Base-by-base conservation (phyloP, 2,329 filamentous ascomycete species). In the Phyllosticta citrichinensis region DNA sequence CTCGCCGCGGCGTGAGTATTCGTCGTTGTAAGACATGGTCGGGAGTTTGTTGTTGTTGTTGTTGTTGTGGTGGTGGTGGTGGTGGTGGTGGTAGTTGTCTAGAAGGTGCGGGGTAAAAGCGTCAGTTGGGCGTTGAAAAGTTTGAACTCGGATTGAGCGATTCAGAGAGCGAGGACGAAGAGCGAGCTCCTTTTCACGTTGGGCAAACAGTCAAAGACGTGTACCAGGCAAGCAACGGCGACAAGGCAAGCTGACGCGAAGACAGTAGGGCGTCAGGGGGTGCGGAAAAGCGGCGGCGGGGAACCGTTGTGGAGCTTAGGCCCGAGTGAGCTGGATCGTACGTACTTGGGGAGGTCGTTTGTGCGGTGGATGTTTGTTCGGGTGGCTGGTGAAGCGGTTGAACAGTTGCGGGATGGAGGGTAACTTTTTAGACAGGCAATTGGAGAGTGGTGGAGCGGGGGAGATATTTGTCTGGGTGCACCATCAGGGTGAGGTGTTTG, bases 11-110 rank as follows among this genome's bases (percentile, higher is more conserved):
- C 61, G 59, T 63, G 30, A 65, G 64, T 68, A 64, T 24, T 64
- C 66, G 60, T 72, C 67, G 66, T 69, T 66, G 64, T 70, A 71
- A 57, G 70, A 70, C 70, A 72, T 72, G 61, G 40, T 68, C 55
- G 24, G 11, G 50, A 5, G 61, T 9, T 33, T 55, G 53, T 30
- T 9, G 53, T 20, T n/a, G n/a, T n/a, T n/a, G n/a, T n/a, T n/a
- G n/a, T n/a, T n/a, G 22, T 22, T 2, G 22, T 22, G 22, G 22
- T 22, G 22, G 22, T 22, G 22, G 22, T 22, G 22, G 22, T 22
- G 22, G 22, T 22, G 22, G 22, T 22, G 22, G 22, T 22, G 22
- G 22, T 3, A 22, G 22, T 22, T 22, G 53, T 19, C n/a, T 24
- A 8, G 27, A 20, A 19, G 22, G 22, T 52, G 51, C 24, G 19